These are phyloP conservation scores for Eutypa lata DNA, from an alignment of 2,329 filamentous ascomycete genomes.

Conservation along the genomic window DNA sequence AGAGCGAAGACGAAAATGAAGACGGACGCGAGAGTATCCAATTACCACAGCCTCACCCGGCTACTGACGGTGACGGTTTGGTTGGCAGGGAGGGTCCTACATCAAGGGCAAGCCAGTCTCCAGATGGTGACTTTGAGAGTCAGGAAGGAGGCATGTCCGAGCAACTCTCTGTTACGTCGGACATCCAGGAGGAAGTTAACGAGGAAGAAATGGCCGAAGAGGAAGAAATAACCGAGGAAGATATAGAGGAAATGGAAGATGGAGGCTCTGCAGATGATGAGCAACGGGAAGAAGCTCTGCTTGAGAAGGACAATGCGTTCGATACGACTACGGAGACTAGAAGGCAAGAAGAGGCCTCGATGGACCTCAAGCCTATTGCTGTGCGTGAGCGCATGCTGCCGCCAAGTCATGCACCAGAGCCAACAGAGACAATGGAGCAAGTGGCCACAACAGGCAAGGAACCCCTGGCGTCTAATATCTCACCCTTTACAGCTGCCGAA, in stretches of 20 bases:
- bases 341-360: neutral
- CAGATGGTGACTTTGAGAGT: neutral
- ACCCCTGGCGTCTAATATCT: neutral
- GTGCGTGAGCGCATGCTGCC: neutral
- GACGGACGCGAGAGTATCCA: constrained; percentile 3
- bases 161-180: neutral
- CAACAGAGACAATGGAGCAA: neutral
- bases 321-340: neutral
- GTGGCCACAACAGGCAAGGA: constrained; percentile 5
- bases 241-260: constrained; percentile 13
- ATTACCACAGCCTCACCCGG: neutral
- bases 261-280: constrained; percentile 10
- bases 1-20: constrained; percentile 8
- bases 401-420: neutral
- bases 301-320: neutral
- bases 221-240: constrained; percentile 9
- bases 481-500: constrained; percentile 21
- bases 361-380: no score
- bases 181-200: neutral
- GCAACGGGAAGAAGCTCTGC: constrained; percentile 15
- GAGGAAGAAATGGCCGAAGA: neutral
- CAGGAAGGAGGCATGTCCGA: neutral
- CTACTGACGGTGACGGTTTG: neutral
- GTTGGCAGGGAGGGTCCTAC: neutral
- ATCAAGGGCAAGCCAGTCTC: neutral